These are phyloP conservation scores for Harringtonia lauricola DNA, from an alignment of 2,329 filamentous ascomycete species.

Conservation along the genomic window DNA sequence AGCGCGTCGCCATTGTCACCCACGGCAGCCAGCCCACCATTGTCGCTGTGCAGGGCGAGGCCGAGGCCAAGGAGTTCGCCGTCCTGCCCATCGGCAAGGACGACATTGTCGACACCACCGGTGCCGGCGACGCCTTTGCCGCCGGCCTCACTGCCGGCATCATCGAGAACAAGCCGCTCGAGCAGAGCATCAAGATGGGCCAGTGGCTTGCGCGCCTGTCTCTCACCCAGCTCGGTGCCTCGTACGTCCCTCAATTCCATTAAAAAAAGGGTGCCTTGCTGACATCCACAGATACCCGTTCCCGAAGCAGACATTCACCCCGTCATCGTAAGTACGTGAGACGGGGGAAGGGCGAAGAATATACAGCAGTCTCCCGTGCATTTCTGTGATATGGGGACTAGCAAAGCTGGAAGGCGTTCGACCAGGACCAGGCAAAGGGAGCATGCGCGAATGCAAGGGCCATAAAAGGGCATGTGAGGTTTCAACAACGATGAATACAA, in stretches of 20 bases:
- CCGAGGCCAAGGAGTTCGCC: conserved; percentile 62
- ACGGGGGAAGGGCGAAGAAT: background rate
- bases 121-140: conserved; percentile 93
- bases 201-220: conserved; percentile 93
- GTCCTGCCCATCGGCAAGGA: conserved; percentile 69
- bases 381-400: background rate
- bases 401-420: background rate
- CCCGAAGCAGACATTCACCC: conserved; percentile 66
- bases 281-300: conserved; percentile 54
- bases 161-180: conserved; percentile 71
- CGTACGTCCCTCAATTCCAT: no score
- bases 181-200: conserved; percentile 75
- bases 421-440: background rate
- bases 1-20: conserved; percentile 82
- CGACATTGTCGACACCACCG: conserved; percentile 91
- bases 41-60: conserved; percentile 63
- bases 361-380: no score
- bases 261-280: background rate
- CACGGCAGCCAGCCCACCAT: conserved; percentile 89
- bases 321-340: conserved; percentile 20
- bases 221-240: conserved; percentile 91
- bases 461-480: conserved; percentile 9
- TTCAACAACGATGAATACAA: conserved; percentile 19
- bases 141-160: conserved; percentile 88
- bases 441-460: background rate